Evolutionary conservation across 768 basidiomycete species (phyloP), one percentile per base, ranked within the genome.

Genomic region (Favolaschia claudopus): DNA sequence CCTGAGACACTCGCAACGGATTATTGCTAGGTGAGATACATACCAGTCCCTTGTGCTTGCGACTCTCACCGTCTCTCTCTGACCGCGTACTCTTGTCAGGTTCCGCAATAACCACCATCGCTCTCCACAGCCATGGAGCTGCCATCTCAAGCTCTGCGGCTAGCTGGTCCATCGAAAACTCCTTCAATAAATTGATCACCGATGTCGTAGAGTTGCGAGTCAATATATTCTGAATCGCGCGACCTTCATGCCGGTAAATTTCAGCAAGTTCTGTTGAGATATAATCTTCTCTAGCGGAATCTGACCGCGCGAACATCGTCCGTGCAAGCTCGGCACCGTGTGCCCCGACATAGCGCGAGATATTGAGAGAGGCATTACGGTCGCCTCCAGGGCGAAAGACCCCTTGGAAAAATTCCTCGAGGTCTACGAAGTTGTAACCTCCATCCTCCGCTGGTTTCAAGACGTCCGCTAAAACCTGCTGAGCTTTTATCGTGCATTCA

Each of bases 191-290:
- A 6, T 36, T 33, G n/a, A 15, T 5, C 13, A n/a, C 37, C 5
- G 32, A 37, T 1, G 50, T 52, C 1, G 9, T 19, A n/a, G 17
- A 37, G 7, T 25, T 3, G 1, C 50, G 37, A 7, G 50, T 39
- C 10, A 52, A 28, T 7, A 19, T 14, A 4, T 27, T 37, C 22
- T 52, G 50, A n/a, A 52, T 52, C 5, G 46, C 53, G 5, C 42
- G 44, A 7, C 60, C 60, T 32, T 61, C 60, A 1, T 27, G 33
- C 20, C 45, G 42, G 17, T 24, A 53, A 9, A 53, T 53, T 27
- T 39, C 33, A 5, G 42, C 52, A 3, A 60, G 29, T 5, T 32
- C 28, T 0, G n/a, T 17, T 4, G 46, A 25, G 14, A 60, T 36
- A 32, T 43, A 42, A n/a, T 38, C 44, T 20, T 46, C 42, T 7